Evolutionary conservation across 1,284 basidiomycete species (phyloP), one percentile per base, ranked within the genome.

Genomic region (Cutaneotrichosporon spelunceum): DNA sequence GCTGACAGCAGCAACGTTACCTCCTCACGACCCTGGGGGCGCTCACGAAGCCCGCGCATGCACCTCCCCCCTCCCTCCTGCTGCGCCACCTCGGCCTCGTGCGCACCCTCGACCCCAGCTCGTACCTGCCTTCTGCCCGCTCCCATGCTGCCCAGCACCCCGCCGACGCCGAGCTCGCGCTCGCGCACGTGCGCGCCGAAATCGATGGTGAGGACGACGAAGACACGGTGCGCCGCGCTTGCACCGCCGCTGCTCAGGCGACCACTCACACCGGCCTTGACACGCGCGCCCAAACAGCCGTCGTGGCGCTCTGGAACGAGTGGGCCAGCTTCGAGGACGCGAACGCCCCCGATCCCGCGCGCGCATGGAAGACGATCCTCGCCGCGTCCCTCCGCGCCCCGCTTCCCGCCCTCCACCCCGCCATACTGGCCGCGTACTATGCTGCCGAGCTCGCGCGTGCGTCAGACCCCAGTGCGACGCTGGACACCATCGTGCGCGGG

Each of bases 41-140:
- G 30, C 63, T 73, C 4, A 72, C 73, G 3, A 72, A 76, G 64
- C 61, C 71, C 10, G 63, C 67, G 10, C 59, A 71, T 4, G 36
- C 65, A 4, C 75, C 78, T 0, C 67, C 76, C 0, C 64, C 72
- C 2, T 42, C 65, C 0, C 67, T 79, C 5, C 70, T 79, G 10
- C 26, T 66, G 29, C 54, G 63, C 4, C 76, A 79, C 49, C 66
- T 80, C 23, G 60, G 63, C 4, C 67, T 64, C 14, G 50, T 71
- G 8, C 26, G 42, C 4, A 29, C 45, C 50, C 21, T 53, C 60
- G 42, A 63, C 36, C 14, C 61, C 14, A 53, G 55, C 19, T 49
- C 61, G 19, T 52, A 61, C 21, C 62, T 72, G 4, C 23, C 29
- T 3, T 62, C 63, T 1, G 62, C 68, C 7, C 66, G 67, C 8